phyloP scores from a whole-genome alignment of 805 yeast genomes.

The Zygotorulaspora chibaensis region DNA sequence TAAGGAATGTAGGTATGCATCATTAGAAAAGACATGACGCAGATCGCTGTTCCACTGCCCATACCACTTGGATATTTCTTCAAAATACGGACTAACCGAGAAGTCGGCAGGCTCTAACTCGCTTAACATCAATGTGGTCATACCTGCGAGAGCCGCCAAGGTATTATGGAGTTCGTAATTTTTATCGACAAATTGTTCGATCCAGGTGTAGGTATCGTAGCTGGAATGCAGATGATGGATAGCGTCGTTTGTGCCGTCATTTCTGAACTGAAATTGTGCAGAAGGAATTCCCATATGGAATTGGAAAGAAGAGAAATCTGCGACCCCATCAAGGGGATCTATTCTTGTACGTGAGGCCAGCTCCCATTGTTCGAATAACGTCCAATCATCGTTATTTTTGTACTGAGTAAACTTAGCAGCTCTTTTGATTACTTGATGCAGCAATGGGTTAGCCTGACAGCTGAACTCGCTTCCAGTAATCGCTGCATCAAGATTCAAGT shows the following conservation, averaged over 20 bases:
- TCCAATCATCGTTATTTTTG: slow-evolving; percentile 35
- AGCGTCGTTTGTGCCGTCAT: slow-evolving; percentile 40
- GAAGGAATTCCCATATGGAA: slow-evolving; percentile 66
- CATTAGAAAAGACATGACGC: slow-evolving; percentile 23
- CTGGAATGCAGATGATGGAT: slow-evolving; percentile 49
- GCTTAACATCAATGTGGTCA: slow-evolving; percentile 48
- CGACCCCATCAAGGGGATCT: slow-evolving; percentile 44
- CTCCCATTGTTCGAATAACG: slow-evolving; percentile 49
- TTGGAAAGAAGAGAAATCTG: slow-evolving; percentile 59
- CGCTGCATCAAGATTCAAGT: slow-evolving; percentile 46
- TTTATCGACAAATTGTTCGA: slow-evolving; percentile 48
- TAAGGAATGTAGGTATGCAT: slow-evolving; percentile 13
- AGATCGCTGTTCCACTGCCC: slow-evolving; percentile 21
- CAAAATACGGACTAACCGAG: slow-evolving; percentile 45
- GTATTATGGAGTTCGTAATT: slow-evolving; percentile 50
- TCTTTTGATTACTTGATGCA: slow-evolving; percentile 42
- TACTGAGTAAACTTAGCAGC: slow-evolving; percentile 47
- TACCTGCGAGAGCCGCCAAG: slow-evolving; percentile 56
- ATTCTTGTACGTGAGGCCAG: slow-evolving; percentile 37
- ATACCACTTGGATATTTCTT: slow-evolving; percentile 39
- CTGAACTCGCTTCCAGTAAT: slow-evolving; percentile 48
- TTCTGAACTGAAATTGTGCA: slow-evolving; percentile 44
- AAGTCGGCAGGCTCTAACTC: slow-evolving; percentile 56
- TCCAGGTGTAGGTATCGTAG: slow-evolving; percentile 56
- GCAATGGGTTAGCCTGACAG: slow-evolving; percentile 53